Evolutionary conservation across 306 rosid genomes (phyloP), one percentile per base, ranked within the genome.

Genomic region (Carpinus viminea): DNA sequence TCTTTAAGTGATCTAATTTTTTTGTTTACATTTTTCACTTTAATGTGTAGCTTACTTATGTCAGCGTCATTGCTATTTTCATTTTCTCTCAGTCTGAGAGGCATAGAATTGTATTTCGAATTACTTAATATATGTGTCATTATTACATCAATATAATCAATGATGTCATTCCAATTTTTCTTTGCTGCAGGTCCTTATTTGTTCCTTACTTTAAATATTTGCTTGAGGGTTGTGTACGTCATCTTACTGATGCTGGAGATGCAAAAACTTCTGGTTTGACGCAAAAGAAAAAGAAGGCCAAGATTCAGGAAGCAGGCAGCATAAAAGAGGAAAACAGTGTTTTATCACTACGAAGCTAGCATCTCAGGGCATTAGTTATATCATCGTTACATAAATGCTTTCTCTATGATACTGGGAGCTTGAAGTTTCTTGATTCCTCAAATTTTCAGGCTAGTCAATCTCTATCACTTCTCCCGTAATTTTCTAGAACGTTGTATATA

Each of bases 141-240:
- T 2, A 16, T 34, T 16, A 36, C 7, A 1, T 59, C 71, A 66
- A 46, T 76, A 57, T 60, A 52, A 28, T 38, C 46, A 55, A 16
- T 80, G 72, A 72, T 18, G 28, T 66, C 28, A 66, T 17, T 66
- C 1, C 18, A 72, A 31, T 53, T 83, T 28, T 57, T 68, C 16
- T 38, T 36, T 38, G 72, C 38, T 88, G 77, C 83, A 95, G 98
- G 91, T 92, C 98, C 45, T 86, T 95, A 79, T 95, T 95, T 86
- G 93, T 95, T 85, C 95, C 98, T 45, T 95, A 92, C 87, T 92
- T 92, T 88, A 95, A 92, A 79, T 88, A 88, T 89, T 84, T 95
- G 92, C 90, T 92, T 12, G 90, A 85, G 57, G 83, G 89, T 77
- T 88, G 97, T 82, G 88, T 95, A 61, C 86, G 59, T 34, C 85